Evolutionary conservation across 2,329 filamentous ascomycete species (phyloP), one percentile per base, ranked within the genome.

Genomic region (Teratosphaeria viscida): DNA sequence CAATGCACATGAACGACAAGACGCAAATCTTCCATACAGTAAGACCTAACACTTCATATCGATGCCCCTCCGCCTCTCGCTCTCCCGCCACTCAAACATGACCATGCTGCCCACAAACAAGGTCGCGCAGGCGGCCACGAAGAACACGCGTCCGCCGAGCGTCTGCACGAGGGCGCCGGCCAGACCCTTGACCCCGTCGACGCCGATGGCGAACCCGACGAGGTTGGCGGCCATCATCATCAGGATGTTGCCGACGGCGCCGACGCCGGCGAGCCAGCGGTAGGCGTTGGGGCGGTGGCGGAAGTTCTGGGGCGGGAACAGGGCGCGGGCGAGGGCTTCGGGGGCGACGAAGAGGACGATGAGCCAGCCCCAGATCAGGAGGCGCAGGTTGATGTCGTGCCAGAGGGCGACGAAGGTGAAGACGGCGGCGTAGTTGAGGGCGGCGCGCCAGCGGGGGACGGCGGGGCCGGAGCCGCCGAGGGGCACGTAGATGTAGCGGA

Each of bases 321-420:
- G 60, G 47, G 84, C 77, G 0, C 79, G 78, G 0, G 85, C 90
- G 7, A 88, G 76, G 66, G 92, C 83, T 77, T 99, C 94, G 0
- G 94, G 94, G 6, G 96, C 73, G 73, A 99, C 90, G 75, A 99
- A 99, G 27, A 97, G 77, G 0, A 95, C 92, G 63, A 99, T 85
- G 47, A 99, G 81, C 94, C 94, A 99, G 32, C 94, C 92, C 94
- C 94, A 99, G 73, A 95, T 87, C 35, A 99, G 81, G 47, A 99
- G 79, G 10, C 88, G 84, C 34, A 97, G 82, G 75, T 95, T 87
- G 69, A 99, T 95, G 68, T 99, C 94, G 75, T 99, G 94, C 94
- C 94, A 99, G 32, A 99, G 79, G 0, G 94, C 95, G 27, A 99
- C 94, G 69, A 99, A 99, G 0, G 91, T 96, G 72, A 99, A 99